Conservation (phyloP, 106 monocot genomes). For the Alisma plantagoaquatica region DNA sequence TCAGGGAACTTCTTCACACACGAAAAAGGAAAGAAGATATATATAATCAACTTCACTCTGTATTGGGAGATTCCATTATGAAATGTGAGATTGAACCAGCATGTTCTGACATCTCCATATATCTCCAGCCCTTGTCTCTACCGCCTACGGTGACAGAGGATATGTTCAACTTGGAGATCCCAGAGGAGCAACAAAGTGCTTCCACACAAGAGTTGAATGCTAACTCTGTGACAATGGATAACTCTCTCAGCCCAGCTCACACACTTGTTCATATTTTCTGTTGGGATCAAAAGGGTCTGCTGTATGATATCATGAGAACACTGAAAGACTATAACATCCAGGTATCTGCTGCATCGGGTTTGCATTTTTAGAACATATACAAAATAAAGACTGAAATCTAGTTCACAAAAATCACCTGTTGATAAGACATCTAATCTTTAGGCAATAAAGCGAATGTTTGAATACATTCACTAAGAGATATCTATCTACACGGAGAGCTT, state of each 20-base stretch:
- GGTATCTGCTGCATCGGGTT: too few relatives aligned
- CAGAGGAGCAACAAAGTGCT: constrained; percentile 15
- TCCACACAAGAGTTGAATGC: constrained; percentile 3
- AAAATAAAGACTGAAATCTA: too few relatives aligned
- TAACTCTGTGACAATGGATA: constrained; percentile 52
- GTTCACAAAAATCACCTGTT: too few relatives aligned
- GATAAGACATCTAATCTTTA: too few relatives aligned
- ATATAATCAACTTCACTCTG: constrained; percentile 30
- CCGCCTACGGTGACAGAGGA: constrained; percentile 43
- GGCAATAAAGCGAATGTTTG: too few relatives aligned
- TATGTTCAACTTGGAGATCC: constrained; percentile 44
- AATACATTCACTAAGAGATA: too few relatives aligned
- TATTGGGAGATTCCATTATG: constrained; percentile 50
- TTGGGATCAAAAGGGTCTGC: constrained; percentile 68
- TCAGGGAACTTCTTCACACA: constrained; percentile 72
- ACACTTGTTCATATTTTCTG: constrained; percentile 63
- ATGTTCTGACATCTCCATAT: constrained; percentile 24
- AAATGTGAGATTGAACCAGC: constrained; percentile 51
- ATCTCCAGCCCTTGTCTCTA: constrained; percentile 39
- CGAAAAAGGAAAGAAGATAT: constrained; percentile 54
- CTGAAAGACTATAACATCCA: constrained; percentile 82
- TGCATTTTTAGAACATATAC: too few relatives aligned
- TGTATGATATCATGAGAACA: constrained; percentile 77
- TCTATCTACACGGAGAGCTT: too few relatives aligned
- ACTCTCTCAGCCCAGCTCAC: constrained; percentile 55